A percentile compares a stretch with the other conserved stretches of the same genome.
Evolutionary conservation across 805 yeast genomes (phyloP).

Genomic region (Candida maesae): DNA sequence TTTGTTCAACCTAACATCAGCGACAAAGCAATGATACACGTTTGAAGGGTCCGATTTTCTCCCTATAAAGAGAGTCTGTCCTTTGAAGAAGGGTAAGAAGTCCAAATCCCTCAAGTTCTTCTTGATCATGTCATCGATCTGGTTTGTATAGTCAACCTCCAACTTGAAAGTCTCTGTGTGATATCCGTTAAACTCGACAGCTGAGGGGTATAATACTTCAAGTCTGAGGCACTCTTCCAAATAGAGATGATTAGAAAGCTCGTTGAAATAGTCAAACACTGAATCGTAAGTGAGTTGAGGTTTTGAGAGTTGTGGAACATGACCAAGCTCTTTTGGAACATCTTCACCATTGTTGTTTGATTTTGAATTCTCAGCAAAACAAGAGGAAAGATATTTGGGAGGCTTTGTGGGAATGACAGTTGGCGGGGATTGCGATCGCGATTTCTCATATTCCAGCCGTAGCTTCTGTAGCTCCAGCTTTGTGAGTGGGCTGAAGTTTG

Average conservation of each 20-base stretch:
- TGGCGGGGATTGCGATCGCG: too few relatives aligned
- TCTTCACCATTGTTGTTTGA: too few relatives aligned
- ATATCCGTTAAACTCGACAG: conserved; percentile 44
- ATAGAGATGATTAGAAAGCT: conserved; percentile 55
- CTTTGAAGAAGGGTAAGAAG: conserved; percentile 52
- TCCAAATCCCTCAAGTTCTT: conserved; percentile 49
- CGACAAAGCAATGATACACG: conserved; percentile 57
- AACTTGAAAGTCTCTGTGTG: conserved; percentile 38
- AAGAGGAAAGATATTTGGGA: too few relatives aligned
- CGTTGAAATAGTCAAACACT: conserved; percentile 48
- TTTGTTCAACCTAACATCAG: conserved; percentile 34
- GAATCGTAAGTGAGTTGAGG: too few relatives aligned
- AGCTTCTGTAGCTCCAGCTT: not conserved
- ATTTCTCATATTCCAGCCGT: conserved; percentile 40
- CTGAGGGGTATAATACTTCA: conserved; percentile 42
- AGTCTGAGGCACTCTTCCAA: conserved; percentile 53
- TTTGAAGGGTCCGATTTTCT: conserved; percentile 40
- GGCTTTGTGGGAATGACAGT: too few relatives aligned
- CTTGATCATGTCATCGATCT: conserved; percentile 44
- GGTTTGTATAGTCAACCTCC: conserved; percentile 39
- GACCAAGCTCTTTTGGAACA: too few relatives aligned
- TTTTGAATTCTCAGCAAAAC: too few relatives aligned
- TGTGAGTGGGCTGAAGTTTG: not conserved
- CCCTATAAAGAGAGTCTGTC: conserved; percentile 52
- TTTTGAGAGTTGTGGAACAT: too few relatives aligned